These are phyloP conservation scores for Mycena capillaripes DNA, from an alignment of 768 basidiomycete genomes.

Conservation along the genomic window DNA sequence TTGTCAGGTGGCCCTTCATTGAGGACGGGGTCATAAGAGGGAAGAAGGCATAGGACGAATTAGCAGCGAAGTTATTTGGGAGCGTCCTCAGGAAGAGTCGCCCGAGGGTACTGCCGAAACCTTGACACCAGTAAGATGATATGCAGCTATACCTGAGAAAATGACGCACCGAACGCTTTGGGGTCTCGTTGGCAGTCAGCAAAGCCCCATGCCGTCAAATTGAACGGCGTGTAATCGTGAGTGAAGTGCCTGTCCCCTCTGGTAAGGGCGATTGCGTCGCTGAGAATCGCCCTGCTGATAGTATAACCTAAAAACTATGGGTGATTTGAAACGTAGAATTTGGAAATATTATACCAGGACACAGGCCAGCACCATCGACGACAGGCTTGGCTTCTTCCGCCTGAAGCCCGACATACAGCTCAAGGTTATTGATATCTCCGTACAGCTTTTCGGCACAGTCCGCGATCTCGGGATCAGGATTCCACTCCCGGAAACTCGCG, in stretches of 20 bases:
- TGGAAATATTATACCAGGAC: conserved; percentile 69
- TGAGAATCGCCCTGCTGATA: conserved; percentile 86
- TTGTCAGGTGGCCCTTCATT: conserved; percentile 72
- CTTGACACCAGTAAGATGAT: conserved; percentile 32
- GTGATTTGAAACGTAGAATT: not conserved
- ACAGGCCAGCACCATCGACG: conserved; percentile 85
- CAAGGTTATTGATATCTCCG: conserved; percentile 80
- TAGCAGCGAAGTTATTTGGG: conserved; percentile 75
- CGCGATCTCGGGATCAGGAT: conserved; percentile 77
- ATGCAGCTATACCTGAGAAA: not conserved
- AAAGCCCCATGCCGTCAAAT: conserved; percentile 89
- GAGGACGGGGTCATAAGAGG: conserved; percentile 85
- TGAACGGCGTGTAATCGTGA: conserved; percentile 84
- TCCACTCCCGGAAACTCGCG: conserved; percentile 84
- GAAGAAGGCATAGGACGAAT: conserved; percentile 88
- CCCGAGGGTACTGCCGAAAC: conserved; percentile 83
- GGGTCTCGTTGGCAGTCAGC: conserved; percentile 85
- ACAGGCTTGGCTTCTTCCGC: conserved; percentile 85
- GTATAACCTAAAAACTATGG: conserved; percentile 70
- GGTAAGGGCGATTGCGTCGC: conserved; percentile 89
- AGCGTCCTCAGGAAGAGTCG: conserved; percentile 81
- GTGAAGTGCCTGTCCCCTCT: conserved; percentile 86
- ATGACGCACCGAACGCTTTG: conserved; percentile 69
- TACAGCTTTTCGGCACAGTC: conserved; percentile 84
- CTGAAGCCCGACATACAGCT: conserved; percentile 82